These are phyloP conservation scores for Leishmania turanica DNA, from an alignment of 208 protist species.

Conservation along the genomic window DNA sequence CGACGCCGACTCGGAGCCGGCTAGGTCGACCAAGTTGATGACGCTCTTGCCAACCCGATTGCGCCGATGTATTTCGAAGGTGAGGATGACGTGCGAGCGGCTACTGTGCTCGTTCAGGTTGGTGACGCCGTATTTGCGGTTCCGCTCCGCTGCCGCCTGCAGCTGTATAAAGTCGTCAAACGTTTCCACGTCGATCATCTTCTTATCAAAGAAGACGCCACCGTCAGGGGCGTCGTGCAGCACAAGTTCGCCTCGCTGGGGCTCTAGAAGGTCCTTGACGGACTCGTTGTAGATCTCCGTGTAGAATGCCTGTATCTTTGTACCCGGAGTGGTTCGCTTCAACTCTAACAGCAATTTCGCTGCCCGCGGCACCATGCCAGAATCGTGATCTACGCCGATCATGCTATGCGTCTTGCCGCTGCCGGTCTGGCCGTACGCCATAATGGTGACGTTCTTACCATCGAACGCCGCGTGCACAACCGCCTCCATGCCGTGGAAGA, in stretches of 20 bases:
- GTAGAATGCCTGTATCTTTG: slow-evolving; percentile 61
- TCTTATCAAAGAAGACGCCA: slow-evolving; percentile 46
- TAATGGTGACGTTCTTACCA: slow-evolving; percentile 79
- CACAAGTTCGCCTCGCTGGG: slow-evolving; percentile 37
- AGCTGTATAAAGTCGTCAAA: slow-evolving; percentile 71
- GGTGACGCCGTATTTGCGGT: slow-evolving; percentile 87
- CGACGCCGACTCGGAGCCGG: slow-evolving; percentile 86
- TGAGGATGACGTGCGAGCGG: slow-evolving; percentile 53
- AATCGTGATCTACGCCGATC: slow-evolving; percentile 60
- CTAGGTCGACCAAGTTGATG: slow-evolving; percentile 91
- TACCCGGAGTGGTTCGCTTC: slow-evolving; percentile 42
- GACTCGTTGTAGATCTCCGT: slow-evolving; percentile 91
- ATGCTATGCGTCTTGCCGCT: slow-evolving; percentile 94
- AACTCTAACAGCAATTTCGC: slow-evolving; percentile 76
- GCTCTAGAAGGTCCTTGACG: slow-evolving; percentile 77
- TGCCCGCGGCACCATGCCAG: slow-evolving; percentile 48
- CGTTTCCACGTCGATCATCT: slow-evolving; percentile 57
- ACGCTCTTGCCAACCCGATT: slow-evolving; percentile 54
- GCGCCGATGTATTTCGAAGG: slow-evolving; percentile 41
- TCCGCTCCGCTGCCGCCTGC: slow-evolving; percentile 63
- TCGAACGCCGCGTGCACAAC: slow-evolving; percentile 79
- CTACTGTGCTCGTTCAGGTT: slow-evolving; percentile 90
- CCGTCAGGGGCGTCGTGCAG: slow-evolving; percentile 56
- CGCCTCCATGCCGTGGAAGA: slow-evolving; percentile 81
- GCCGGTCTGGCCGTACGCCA: slow-evolving; percentile 93